These are phyloP conservation scores for Pterocarpus santalinus DNA, from an alignment of 306 rosid genomes.

Conservation along the genomic window DNA sequence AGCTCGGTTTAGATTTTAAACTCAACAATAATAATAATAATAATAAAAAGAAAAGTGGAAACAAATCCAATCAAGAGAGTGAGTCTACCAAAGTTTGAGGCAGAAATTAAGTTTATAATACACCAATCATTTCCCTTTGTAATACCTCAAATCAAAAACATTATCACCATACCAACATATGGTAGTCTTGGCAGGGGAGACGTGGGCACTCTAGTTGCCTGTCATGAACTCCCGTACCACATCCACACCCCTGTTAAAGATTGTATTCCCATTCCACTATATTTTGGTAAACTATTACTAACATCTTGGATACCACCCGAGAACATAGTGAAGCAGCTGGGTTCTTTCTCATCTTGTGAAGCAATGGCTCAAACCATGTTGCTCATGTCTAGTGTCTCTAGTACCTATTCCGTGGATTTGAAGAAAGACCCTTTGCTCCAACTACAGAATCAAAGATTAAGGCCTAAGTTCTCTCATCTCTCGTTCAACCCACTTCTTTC, in stretches of 20 bases:
- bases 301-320: neutral
- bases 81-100: constrained; percentile 1
- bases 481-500: constrained; percentile 61
- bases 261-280: constrained; percentile 29
- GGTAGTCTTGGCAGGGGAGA: constrained; percentile 38
- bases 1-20: neutral
- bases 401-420: constrained; percentile 59
- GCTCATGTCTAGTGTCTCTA: constrained; percentile 74
- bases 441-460: constrained; percentile 63
- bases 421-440: constrained; percentile 71
- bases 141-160: constrained; percentile 42
- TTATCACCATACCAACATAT: constrained; percentile 55
- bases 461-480: constrained; percentile 63
- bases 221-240: constrained; percentile 55
- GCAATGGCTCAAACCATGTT: constrained; percentile 93
- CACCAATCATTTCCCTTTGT: neutral
- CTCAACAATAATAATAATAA: neutral
- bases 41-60: neutral
- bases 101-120: constrained; percentile 23
- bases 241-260: constrained; percentile 66
- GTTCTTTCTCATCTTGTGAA: neutral
- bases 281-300: constrained; percentile 34
- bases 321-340: neutral
- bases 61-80: neutral
- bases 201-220: constrained; percentile 86